phyloP scores from a whole-genome alignment of 352 stramenopile genomes.

The Pelagophyceae sp. region DNA sequence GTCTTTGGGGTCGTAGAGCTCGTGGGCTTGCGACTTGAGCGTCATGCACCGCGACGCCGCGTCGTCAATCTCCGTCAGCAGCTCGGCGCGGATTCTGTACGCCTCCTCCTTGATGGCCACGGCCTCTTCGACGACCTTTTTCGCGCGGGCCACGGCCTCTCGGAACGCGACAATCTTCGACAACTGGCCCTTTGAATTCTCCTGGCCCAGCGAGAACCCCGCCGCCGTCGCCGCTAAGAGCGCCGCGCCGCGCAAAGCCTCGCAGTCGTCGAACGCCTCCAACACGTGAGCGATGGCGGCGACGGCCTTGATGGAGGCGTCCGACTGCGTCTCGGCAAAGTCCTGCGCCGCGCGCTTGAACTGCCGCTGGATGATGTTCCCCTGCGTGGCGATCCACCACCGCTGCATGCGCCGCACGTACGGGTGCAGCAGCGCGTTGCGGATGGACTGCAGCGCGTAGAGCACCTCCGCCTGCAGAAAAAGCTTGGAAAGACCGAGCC shows the following conservation, averaged over 20 bases:
- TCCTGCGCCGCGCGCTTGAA: constrained; percentile 21
- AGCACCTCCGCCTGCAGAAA: constrained; percentile 32
- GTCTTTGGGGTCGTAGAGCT: constrained; percentile 4
- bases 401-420: constrained; percentile 31
- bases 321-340: not conserved
- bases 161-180: not conserved
- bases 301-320: constrained; percentile 16
- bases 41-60: not conserved
- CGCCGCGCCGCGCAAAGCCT: not conserved
- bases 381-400: constrained; percentile 29
- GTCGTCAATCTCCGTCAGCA: constrained; percentile 7
- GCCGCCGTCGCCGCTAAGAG: not conserved
- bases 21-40: not conserved
- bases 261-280: not conserved
- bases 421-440: constrained; percentile 25
- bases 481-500: constrained; percentile 29
- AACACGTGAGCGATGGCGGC: not conserved
- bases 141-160: not conserved
- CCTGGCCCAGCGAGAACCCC: not conserved
- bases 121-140: not conserved
- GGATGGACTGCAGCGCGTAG: constrained; percentile 23
- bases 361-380: constrained; percentile 27
- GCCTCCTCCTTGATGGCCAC: constrained; percentile 9
- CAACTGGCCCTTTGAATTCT: not conserved
- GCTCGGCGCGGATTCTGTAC: not conserved